A percentile compares a stretch with the other conserved stretches of the same genome.
Conservation (phyloP, 2,329 filamentous ascomycete species). For the Beauveria sp. region DNA sequence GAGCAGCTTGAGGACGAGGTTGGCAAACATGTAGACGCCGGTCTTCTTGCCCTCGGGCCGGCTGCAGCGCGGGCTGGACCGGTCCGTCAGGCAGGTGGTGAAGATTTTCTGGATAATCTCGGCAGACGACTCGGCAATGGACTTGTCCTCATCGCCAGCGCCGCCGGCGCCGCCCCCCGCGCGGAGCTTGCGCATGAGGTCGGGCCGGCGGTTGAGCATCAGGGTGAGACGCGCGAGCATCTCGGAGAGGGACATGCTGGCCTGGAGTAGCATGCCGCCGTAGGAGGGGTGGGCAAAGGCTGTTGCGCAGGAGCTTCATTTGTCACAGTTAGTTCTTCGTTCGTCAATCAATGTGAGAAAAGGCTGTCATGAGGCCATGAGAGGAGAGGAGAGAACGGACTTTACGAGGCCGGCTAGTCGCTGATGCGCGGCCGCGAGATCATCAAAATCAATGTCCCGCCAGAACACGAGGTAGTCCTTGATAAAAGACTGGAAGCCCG, state of each 20-base stretch:
- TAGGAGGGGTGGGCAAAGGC: conserved; percentile 73
- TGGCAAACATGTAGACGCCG: conserved; percentile 87
- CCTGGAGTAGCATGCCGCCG: conserved; percentile 74
- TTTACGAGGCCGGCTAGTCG: conserved; percentile 66
- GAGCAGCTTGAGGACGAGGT: conserved; percentile 79
- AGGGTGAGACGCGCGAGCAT: conserved; percentile 78
- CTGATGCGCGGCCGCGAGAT: conserved; percentile 68
- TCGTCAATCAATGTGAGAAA: not conserved
- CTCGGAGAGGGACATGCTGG: conserved; percentile 73
- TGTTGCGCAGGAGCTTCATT: conserved; percentile 65
- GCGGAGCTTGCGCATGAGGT: conserved; percentile 62
- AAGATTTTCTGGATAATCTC: conserved; percentile 89
- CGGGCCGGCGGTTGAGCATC: conserved; percentile 71
- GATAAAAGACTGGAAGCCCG: conserved; percentile 70
- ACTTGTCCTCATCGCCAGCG: conserved; percentile 55
- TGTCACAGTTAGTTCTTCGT: not conserved
- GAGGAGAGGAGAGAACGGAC: conserved; percentile 38
- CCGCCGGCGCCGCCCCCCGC: conserved; percentile 39
- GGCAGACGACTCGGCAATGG: conserved; percentile 78
- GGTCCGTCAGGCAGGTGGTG: conserved; percentile 79
- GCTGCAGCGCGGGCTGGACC: conserved; percentile 53
- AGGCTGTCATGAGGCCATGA: not conserved
- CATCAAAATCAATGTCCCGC: conserved; percentile 69
- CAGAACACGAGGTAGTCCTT: conserved; percentile 75
- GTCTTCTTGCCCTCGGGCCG: conserved; percentile 76